Evolutionary conservation across 768 basidiomycete species (phyloP).

Genomic region (Boletus reticuloceps): DNA sequence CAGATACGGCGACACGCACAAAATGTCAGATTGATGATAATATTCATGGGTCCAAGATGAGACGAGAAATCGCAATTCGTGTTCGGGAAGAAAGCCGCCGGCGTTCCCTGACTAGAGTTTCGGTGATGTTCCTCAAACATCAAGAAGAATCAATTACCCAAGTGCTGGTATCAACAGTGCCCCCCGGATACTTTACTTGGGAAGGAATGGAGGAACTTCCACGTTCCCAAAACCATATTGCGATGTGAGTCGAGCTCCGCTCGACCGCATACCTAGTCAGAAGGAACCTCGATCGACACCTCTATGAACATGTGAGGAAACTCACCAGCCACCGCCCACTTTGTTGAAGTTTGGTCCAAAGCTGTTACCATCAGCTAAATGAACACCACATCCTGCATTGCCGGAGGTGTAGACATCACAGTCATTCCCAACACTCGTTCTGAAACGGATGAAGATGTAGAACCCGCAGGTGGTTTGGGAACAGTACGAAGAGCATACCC

Average conservation of each 20-base stretch:
- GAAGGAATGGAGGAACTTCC: constrained; percentile 34
- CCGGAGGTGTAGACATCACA: constrained; percentile 24
- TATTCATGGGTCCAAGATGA: constrained; percentile 18
- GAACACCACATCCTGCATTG: constrained; percentile 35
- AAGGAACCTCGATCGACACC: background rate
- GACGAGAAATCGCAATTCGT: constrained; percentile 11
- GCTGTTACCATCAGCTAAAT: constrained; percentile 21
- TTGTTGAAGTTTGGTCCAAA: constrained; percentile 36
- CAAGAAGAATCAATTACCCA: constrained; percentile 20
- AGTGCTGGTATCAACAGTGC: constrained; percentile 16
- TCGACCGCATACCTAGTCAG: constrained; percentile 35
- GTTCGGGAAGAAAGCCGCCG: constrained; percentile 15
- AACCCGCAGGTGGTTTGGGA: background rate
- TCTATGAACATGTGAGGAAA: background rate
- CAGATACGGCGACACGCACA: constrained; percentile 8
- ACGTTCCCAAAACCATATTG: constrained; percentile 42
- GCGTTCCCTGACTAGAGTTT: constrained; percentile 9
- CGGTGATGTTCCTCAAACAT: background rate
- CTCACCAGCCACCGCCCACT: constrained; percentile 36
- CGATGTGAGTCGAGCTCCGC: constrained; percentile 29
- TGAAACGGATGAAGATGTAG: background rate
- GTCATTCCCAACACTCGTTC: constrained; percentile 15
- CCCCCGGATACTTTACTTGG: constrained; percentile 27
- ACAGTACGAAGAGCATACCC: constrained; percentile 25
- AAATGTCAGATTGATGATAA: constrained; percentile 20